Conservation (phyloP, 495 filamentous ascomycete species). For the Penicillium cosmopolitanum region DNA sequence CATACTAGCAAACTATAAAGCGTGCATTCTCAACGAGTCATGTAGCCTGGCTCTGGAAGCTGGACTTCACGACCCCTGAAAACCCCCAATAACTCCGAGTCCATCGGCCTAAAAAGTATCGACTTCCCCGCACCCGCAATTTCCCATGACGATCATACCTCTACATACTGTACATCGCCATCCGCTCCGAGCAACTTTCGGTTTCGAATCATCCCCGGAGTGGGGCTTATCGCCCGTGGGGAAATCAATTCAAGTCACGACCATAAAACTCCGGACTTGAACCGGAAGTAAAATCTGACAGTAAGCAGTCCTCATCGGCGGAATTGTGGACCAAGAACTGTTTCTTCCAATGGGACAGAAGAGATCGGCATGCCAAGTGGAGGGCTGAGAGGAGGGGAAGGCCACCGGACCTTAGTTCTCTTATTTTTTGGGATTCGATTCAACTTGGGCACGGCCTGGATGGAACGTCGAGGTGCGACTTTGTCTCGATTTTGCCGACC, state of each 20-base stretch:
- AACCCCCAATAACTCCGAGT: too few relatives aligned
- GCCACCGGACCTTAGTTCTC: slow-evolving; percentile 8
- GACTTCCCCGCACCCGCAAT: too few relatives aligned
- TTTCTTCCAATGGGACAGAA: slow-evolving; percentile 14
- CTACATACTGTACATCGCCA: too few relatives aligned
- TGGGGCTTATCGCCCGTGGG: not conserved
- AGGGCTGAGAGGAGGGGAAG: slow-evolving; percentile 14
- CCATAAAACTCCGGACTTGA: slow-evolving; percentile 1
- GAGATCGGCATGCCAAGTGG: slow-evolving; percentile 32
- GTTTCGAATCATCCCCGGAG: too few relatives aligned
- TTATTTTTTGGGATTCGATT: slow-evolving; percentile 6
- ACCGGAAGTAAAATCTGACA: not conserved
- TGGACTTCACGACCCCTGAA: too few relatives aligned
- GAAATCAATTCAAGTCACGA: not conserved
- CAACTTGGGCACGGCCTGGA: slow-evolving; percentile 6
- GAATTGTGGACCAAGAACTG: not conserved
- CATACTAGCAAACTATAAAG: too few relatives aligned
- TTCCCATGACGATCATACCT: too few relatives aligned
- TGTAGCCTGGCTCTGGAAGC: too few relatives aligned
- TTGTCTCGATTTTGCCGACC: not conserved
- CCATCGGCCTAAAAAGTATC: too few relatives aligned
- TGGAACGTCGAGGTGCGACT: slow-evolving; percentile 26
- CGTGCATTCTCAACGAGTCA: too few relatives aligned
- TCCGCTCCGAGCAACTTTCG: too few relatives aligned
- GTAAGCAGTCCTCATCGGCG: not conserved